phyloP scores from a whole-genome alignment of 2,329 filamentous ascomycete species.

The Didymellaceae sp. region DNA sequence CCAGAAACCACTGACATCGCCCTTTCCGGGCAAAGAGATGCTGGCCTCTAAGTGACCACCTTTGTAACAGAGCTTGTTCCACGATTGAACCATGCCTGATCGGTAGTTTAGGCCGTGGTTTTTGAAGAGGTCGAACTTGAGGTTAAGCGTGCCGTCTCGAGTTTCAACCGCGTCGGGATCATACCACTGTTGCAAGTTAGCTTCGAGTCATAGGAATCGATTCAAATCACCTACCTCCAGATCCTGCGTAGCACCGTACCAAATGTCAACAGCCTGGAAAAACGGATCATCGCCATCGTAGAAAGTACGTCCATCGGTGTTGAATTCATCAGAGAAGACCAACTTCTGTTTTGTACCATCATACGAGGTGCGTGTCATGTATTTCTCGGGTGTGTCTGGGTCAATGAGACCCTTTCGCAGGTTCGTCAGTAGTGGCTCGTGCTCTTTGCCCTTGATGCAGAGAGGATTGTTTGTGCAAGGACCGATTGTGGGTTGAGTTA shows the following conservation, averaged over 20 bases:
- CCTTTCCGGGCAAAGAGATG: conserved; percentile 71
- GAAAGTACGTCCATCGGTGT: conserved; percentile 70
- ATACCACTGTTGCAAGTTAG: conserved; percentile 62
- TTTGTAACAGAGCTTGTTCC: conserved; percentile 77
- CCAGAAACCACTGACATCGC: conserved; percentile 74
- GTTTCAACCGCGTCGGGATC: conserved; percentile 72
- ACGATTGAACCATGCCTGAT: conserved; percentile 76
- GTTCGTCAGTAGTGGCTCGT: conserved; percentile 63
- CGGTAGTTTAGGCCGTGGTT: conserved; percentile 71
- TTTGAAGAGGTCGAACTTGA: conserved; percentile 69
- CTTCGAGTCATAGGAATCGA: not conserved
- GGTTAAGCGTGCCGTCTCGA: conserved; percentile 65
- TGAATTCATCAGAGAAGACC: conserved; percentile 78
- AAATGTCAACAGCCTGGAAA: conserved; percentile 71
- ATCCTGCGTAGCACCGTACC: conserved; percentile 75
- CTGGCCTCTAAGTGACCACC: conserved; percentile 73
- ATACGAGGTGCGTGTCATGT: conserved; percentile 60
- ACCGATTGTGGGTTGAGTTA: conserved; percentile 44
- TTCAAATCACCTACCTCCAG: conserved; percentile 59
- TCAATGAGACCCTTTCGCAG: conserved; percentile 68
- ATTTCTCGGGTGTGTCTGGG: conserved; percentile 68
- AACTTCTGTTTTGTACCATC: conserved; percentile 69
- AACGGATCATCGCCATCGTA: conserved; percentile 74
- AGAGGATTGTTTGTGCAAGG: conserved; percentile 53
- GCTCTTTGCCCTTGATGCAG: conserved; percentile 58